Percentiles rank a stretch among this genome's conserved stretches.
These are phyloP conservation scores for Daldinia bambusicola DNA, from an alignment of 495 filamentous ascomycete genomes.

Conservation along the genomic window DNA sequence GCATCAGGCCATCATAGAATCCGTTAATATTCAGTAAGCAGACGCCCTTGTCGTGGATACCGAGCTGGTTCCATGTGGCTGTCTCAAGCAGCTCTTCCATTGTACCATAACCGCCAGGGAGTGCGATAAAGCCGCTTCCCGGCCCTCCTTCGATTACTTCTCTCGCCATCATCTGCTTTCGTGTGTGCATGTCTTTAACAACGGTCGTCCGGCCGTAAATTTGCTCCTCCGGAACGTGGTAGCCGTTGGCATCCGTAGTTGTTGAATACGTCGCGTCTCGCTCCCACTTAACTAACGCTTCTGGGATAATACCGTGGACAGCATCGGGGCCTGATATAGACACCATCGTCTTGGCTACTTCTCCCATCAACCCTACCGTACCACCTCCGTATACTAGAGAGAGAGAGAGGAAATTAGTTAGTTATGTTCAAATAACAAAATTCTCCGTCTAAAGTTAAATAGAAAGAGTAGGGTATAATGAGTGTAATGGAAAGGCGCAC, in stretches of 20 bases:
- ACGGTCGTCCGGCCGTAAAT: slow-evolving; percentile 86
- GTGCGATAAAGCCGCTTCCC: slow-evolving; percentile 87
- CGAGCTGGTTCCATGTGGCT: slow-evolving; percentile 96
- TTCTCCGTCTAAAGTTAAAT: background rate
- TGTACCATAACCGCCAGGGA: slow-evolving; percentile 92
- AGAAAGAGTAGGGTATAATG: background rate
- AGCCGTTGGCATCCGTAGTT: slow-evolving; percentile 44
- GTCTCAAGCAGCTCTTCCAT: slow-evolving; percentile 97
- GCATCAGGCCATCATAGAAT: slow-evolving; percentile 87
- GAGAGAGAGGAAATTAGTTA: slow-evolving; percentile 11
- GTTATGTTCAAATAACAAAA: slow-evolving; percentile 6
- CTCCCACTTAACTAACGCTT: slow-evolving; percentile 84
- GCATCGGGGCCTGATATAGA: slow-evolving; percentile 79
- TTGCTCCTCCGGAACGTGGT: slow-evolving; percentile 67
- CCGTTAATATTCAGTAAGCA: slow-evolving; percentile 86
- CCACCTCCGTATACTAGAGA: slow-evolving; percentile 87
- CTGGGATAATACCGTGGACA: slow-evolving; percentile 93
- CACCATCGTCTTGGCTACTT: slow-evolving; percentile 87
- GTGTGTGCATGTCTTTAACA: slow-evolving; percentile 93
- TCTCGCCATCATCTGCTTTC: slow-evolving; percentile 90
- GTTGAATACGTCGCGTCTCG: slow-evolving; percentile 63
- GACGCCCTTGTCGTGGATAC: slow-evolving; percentile 86
- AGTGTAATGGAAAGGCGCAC: slow-evolving; percentile 36
- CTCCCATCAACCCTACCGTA: slow-evolving; percentile 94
- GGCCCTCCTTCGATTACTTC: slow-evolving; percentile 83